Evolutionary conservation across 2,329 filamentous ascomycete genomes (phyloP).

Genomic region (Ophiocordyceps camponoti-leonardi): DNA sequence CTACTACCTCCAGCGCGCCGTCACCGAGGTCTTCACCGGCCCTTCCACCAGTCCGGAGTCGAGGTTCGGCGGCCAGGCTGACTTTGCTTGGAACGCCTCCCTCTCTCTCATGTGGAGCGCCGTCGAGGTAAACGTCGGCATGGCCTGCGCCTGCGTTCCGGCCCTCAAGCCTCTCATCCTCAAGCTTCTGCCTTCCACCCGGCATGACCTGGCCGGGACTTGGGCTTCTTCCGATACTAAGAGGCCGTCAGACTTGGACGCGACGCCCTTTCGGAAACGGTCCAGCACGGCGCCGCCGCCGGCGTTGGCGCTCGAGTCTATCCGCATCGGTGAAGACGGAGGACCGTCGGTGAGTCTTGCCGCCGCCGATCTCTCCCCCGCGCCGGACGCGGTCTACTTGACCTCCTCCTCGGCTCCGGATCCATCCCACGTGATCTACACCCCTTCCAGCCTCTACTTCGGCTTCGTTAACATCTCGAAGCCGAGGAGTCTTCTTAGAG

Average conservation of each 20-base stretch:
- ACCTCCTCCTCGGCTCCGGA: background rate
- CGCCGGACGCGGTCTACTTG: constrained; percentile 15
- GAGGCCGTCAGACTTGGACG: constrained; percentile 13
- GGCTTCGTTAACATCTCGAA: constrained; percentile 57
- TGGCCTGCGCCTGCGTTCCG: constrained; percentile 84
- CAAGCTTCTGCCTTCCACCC: constrained; percentile 37
- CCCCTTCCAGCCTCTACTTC: constrained; percentile 41
- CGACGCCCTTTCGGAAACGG: constrained; percentile 7
- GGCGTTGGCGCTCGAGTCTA: background rate
- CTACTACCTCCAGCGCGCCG: constrained; percentile 70
- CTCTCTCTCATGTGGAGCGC: constrained; percentile 86
- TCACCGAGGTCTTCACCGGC: constrained; percentile 22
- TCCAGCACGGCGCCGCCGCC: background rate
- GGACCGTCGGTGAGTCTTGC: constrained; percentile 10
- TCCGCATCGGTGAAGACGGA: constrained; percentile 3
- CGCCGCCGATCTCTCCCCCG: constrained; percentile 29
- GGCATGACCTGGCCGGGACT: constrained; percentile 30
- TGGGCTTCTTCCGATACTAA: constrained; percentile 9
- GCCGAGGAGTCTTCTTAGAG: constrained; percentile 54
- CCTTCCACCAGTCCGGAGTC: constrained; percentile 19
- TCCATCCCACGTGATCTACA: constrained; percentile 7
- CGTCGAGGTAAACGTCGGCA: constrained; percentile 79
- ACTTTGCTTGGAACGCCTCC: constrained; percentile 59
- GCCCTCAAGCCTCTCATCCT: constrained; percentile 75
- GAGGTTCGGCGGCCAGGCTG: constrained; percentile 31